Evolutionary conservation across 2,329 filamentous ascomycete species (phyloP).

Genomic region (Chrysoporthe puriensis): DNA sequence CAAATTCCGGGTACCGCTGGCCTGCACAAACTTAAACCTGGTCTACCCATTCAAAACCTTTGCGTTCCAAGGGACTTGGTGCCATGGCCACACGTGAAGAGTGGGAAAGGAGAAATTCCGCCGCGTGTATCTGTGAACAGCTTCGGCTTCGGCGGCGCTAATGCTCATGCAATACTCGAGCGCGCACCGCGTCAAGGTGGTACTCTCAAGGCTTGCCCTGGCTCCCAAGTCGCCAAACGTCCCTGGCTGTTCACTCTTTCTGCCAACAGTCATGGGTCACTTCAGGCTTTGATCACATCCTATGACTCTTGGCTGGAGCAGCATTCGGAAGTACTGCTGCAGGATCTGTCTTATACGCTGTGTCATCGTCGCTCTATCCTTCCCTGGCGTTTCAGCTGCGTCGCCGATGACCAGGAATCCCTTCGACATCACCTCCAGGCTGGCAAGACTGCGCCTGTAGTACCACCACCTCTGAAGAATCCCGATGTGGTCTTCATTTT

Average conservation of each 20-base stretch:
- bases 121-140: constrained; percentile 9
- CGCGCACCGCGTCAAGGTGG: not conserved
- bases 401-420: constrained; percentile 5
- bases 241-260: constrained; percentile 13
- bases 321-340: too few species aligned
- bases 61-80: too few species aligned
- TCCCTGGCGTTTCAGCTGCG: constrained; percentile 27
- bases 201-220: too few species aligned
- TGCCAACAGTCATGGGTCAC: too few species aligned
- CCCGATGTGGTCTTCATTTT: constrained; percentile 4
- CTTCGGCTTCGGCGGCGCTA: constrained; percentile 12
- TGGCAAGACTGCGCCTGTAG: too few species aligned
- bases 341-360: constrained; percentile 30
- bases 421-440: not conserved
- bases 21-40: constrained; percentile 14
- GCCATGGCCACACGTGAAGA: too few species aligned
- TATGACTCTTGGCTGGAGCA: too few species aligned
- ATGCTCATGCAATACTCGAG: constrained; percentile 5
- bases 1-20: constrained; percentile 34
- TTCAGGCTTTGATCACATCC: too few species aligned
- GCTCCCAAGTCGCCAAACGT: not conserved
- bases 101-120: too few species aligned
- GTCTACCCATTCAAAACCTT: too few species aligned
- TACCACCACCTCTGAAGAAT: not conserved
- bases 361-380: constrained; percentile 27